phyloP scores from a whole-genome alignment of 371 early-diverging fungal genomes.

The Umbelopsis sp. region DNA sequence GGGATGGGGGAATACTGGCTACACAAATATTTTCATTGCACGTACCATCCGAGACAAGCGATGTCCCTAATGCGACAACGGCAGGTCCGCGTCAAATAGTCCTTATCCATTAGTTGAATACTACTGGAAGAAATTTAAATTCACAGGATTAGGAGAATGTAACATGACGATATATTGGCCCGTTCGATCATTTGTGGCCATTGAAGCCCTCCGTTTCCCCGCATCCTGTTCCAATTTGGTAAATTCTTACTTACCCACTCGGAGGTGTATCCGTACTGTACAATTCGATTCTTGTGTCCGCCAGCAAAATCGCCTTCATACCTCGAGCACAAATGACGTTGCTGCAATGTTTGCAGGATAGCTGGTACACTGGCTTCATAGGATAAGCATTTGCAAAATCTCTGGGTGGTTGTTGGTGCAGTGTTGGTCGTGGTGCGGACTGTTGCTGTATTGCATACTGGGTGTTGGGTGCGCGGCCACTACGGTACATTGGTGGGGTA shows the following conservation, averaged over 20 bases:
- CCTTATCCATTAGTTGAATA: slow-evolving; percentile 89
- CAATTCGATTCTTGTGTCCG: slow-evolving; percentile 86
- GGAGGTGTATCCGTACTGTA: slow-evolving; percentile 91
- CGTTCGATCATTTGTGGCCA: not conserved
- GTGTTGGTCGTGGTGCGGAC: not conserved
- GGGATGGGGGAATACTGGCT: not conserved
- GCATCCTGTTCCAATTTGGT: not conserved
- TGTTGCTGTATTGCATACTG: not conserved
- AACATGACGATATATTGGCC: not conserved
- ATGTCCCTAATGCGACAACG: slow-evolving; percentile 93
- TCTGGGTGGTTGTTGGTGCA: slow-evolving; percentile 1
- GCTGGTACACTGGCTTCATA: slow-evolving; percentile 43
- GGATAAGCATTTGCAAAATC: slow-evolving; percentile 23
- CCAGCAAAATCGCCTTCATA: slow-evolving; percentile 90
- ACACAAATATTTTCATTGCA: slow-evolving; percentile 5
- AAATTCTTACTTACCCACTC: slow-evolving; percentile 57
- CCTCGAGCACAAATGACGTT: slow-evolving; percentile 72
- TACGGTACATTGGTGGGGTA: not conserved
- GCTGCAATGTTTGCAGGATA: slow-evolving; percentile 44
- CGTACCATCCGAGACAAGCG: slow-evolving; percentile 91
- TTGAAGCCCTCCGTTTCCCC: not conserved
- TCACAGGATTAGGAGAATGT: slow-evolving; percentile 2
- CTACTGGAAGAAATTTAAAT: slow-evolving; percentile 35
- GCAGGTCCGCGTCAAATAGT: slow-evolving; percentile 91
- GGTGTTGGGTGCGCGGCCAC: not conserved